Conservation (phyloP, 2,329 filamentous ascomycete genomes). For the Endocalyx cinctus region DNA sequence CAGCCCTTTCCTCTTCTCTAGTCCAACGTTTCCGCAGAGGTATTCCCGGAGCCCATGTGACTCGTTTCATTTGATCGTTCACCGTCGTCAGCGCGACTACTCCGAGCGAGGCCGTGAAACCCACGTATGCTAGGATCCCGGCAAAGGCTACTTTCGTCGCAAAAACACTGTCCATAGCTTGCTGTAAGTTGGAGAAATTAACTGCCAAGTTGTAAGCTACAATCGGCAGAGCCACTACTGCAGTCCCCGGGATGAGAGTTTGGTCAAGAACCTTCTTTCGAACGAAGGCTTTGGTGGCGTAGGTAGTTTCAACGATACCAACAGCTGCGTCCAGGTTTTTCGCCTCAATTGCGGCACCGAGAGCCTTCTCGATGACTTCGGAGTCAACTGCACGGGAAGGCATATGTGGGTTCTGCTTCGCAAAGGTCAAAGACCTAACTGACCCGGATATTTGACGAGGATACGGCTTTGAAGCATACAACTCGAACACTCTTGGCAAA, state of each 20-base stretch:
- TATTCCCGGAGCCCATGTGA: conserved; percentile 83
- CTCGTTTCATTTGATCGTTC: conserved; percentile 92
- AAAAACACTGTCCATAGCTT: conserved; percentile 68
- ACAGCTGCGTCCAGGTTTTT: conserved; percentile 76
- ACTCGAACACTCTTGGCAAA: conserved; percentile 71
- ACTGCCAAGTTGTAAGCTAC: conserved; percentile 67
- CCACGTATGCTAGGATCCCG: conserved; percentile 78
- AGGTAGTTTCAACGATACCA: conserved; percentile 67
- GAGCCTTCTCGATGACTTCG: conserved; percentile 65
- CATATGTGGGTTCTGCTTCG: conserved; percentile 61
- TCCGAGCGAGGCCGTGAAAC: conserved; percentile 76
- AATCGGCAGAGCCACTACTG: conserved; percentile 54
- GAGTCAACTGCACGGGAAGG: conserved; percentile 67
- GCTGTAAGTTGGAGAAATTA: conserved; percentile 62
- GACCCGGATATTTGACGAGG: conserved; percentile 51
- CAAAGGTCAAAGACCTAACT: conserved; percentile 57
- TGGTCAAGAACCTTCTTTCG: conserved; percentile 64
- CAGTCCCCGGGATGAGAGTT: conserved; percentile 54
- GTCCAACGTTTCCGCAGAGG: conserved; percentile 79
- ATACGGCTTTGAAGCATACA: conserved; percentile 80
- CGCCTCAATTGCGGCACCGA: conserved; percentile 73
- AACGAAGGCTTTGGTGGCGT: conserved; percentile 61
- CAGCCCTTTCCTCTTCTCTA: conserved; percentile 82
- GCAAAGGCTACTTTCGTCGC: conserved; percentile 76
- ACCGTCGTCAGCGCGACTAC: conserved; percentile 78